These are phyloP conservation scores for Pachyrhizus erosus DNA, from an alignment of 306 rosid genomes.

Conservation along the genomic window DNA sequence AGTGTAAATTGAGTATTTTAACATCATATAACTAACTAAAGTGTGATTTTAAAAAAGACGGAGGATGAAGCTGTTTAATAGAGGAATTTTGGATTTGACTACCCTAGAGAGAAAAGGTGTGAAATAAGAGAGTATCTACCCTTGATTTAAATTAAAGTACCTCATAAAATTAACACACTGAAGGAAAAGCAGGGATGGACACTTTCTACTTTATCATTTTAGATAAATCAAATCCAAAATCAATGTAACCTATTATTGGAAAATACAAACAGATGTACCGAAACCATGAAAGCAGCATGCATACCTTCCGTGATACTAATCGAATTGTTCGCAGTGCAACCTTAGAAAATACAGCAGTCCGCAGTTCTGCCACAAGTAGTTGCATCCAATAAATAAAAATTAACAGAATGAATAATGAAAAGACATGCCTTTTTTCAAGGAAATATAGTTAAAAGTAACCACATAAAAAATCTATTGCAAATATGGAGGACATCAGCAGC, in stretches of 20 bases:
- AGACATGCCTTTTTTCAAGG: slow-evolving; percentile 27
- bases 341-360: slow-evolving; percentile 93
- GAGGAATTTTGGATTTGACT: neutral
- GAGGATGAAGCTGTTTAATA: slow-evolving; percentile 7
- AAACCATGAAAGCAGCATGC: slow-evolving; percentile 43
- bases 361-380: slow-evolving; percentile 72
- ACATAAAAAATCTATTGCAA: slow-evolving; percentile 28
- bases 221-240: slow-evolving; percentile 3
- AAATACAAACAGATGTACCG: neutral
- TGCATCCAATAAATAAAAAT: slow-evolving; percentile 24
- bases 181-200: neutral
- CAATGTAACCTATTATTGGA: neutral
- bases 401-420: slow-evolving; percentile 27
- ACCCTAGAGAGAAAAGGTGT: neutral
- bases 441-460: slow-evolving; percentile 27
- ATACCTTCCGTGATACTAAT: slow-evolving; percentile 91
- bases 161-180: neutral
- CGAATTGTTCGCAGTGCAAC: slow-evolving; percentile 96
- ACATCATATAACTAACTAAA: slow-evolving; percentile 26
- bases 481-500: slow-evolving; percentile 16
- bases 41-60: slow-evolving; percentile 6
- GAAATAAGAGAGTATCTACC: neutral
- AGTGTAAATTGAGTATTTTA: slow-evolving; percentile 35
- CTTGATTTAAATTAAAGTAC: neutral
- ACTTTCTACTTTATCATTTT: neutral